phyloP scores from a whole-genome alignment of 345 rosid species.

The Sonneratia caseolaris region DNA sequence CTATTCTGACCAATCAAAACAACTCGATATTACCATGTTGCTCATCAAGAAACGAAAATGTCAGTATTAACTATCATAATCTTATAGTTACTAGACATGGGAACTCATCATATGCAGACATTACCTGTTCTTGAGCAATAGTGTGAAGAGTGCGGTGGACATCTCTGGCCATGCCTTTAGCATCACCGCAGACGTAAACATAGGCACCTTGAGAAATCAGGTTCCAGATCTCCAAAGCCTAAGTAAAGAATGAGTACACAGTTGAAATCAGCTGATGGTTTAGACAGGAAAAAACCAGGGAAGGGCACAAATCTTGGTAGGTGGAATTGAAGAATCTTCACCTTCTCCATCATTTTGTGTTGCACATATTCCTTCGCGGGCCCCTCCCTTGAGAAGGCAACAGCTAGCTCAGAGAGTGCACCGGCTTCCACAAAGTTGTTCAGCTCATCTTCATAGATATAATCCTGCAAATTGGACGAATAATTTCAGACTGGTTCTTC shows the following conservation, averaged over 20 bases:
- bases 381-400: constrained; percentile 95
- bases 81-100: neutral
- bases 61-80: neutral
- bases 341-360: neutral
- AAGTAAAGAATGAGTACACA: neutral
- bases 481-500: neutral
- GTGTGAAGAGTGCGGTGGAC: constrained; percentile 89
- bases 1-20: no score
- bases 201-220: constrained; percentile 68
- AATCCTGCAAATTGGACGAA: constrained; percentile 28
- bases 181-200: constrained; percentile 94
- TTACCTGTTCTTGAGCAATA: constrained; percentile 81
- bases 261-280: neutral
- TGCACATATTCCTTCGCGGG: constrained; percentile 88
- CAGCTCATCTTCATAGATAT: constrained; percentile 82
- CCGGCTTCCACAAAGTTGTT: constrained; percentile 49
- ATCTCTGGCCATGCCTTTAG: constrained; percentile 97
- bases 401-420: constrained; percentile 64
- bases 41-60: neutral
- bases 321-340: constrained; percentile 7
- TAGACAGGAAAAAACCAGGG: neutral
- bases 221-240: constrained; percentile 85
- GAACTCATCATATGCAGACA: neutral
- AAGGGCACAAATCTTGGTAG: neutral
- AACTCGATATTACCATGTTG: no score